These are phyloP conservation scores for Arthroderma sp. DNA, from an alignment of 2,329 filamentous ascomycete genomes.

Conservation along the genomic window DNA sequence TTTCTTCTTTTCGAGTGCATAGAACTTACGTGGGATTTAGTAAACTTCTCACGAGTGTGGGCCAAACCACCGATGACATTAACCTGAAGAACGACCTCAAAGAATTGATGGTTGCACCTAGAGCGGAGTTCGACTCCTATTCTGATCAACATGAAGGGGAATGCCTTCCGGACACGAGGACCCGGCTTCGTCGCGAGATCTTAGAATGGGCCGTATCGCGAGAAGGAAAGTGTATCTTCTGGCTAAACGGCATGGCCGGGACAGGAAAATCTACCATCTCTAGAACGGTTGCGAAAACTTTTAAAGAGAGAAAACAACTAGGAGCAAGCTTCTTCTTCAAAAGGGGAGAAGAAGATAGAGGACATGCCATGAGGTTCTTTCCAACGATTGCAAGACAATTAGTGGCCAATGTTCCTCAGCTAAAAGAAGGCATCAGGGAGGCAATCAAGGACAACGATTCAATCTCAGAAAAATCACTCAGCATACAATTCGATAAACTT, in stretches of 20 bases:
- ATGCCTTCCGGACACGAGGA: constrained; percentile 16
- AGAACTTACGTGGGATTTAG: too few species aligned
- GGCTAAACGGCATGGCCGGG: constrained; percentile 26
- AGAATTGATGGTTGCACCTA: too few species aligned
- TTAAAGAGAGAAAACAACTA: constrained; percentile 11
- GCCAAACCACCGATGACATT: too few species aligned
- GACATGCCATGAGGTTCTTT: constrained; percentile 18
- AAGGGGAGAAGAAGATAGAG: constrained; percentile 14
- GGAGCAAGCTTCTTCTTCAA: constrained; percentile 26
- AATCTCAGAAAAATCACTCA: constrained; percentile 19
- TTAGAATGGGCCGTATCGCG: constrained; percentile 13
- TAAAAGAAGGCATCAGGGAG: constrained; percentile 9
- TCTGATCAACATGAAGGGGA: too few species aligned
- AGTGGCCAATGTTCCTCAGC: not conserved
- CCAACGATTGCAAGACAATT: constrained; percentile 17
- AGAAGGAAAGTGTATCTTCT: constrained; percentile 19
- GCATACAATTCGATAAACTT: constrained; percentile 20
- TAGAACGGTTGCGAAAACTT: constrained; percentile 13
- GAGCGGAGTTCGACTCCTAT: too few species aligned
- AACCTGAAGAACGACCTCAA: too few species aligned
- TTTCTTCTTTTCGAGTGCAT: too few species aligned
- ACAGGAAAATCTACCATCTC: constrained; percentile 9
- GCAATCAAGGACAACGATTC: constrained; percentile 19
- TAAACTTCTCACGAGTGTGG: too few species aligned
- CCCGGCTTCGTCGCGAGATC: constrained; percentile 18